Evolutionary conservation across 192 early-diverging fungal species (phyloP).

Genomic region (Coemansia sp.): DNA sequence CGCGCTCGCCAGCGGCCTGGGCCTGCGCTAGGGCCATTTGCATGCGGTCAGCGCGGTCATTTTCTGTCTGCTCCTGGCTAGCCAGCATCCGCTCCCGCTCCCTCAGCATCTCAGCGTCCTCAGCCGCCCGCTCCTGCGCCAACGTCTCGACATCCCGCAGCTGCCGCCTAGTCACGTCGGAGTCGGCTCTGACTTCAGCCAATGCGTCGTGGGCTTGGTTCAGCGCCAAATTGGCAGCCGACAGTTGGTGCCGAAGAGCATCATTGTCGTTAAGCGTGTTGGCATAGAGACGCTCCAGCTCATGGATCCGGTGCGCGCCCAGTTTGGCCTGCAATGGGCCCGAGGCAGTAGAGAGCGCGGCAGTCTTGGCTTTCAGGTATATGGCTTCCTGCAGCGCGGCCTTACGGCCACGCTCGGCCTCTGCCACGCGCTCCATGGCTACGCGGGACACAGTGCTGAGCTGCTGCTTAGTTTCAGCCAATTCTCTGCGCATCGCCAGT

Average conservation of each 20-base stretch:
- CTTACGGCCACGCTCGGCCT: constrained; percentile 55
- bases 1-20: constrained; percentile 40
- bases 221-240: constrained; percentile 41
- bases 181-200: constrained; percentile 36
- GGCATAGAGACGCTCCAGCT: constrained; percentile 55
- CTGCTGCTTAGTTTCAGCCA: constrained; percentile 53
- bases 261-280: constrained; percentile 57
- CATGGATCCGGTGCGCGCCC: constrained; percentile 43
- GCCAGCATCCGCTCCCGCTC: constrained; percentile 11
- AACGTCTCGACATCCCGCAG: constrained; percentile 41
- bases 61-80: not conserved
- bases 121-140: constrained; percentile 21
- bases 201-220: constrained; percentile 50
- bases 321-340: constrained; percentile 39
- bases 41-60: constrained; percentile 31
- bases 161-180: constrained; percentile 39
- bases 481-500: constrained; percentile 46
- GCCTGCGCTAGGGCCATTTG: constrained; percentile 32
- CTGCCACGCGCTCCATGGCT: constrained; percentile 53
- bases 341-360: constrained; percentile 39
- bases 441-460: constrained; percentile 48
- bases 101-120: constrained; percentile 1
- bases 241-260: constrained; percentile 49
- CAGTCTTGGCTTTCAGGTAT: constrained; percentile 55
- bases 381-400: constrained; percentile 58